phyloP scores from a whole-genome alignment of 768 basidiomycete genomes.

The Crepidotus variabilis region DNA sequence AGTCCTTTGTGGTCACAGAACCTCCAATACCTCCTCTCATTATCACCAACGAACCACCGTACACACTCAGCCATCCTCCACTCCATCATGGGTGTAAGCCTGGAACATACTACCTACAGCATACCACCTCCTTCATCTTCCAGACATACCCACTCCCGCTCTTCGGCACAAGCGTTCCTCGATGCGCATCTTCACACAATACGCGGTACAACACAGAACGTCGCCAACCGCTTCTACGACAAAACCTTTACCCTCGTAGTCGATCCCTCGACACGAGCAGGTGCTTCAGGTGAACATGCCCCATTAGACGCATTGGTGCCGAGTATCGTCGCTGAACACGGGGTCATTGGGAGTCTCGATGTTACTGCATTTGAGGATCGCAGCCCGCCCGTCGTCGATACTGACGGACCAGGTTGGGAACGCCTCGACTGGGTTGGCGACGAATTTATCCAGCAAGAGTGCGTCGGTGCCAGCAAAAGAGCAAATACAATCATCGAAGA shows the following conservation, averaged over 20 bases:
- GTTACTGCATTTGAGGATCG: slow-evolving; percentile 31
- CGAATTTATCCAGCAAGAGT: slow-evolving; percentile 50
- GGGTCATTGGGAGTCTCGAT: slow-evolving; percentile 66
- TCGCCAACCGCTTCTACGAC: slow-evolving; percentile 86
- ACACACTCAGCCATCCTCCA: slow-evolving; percentile 62
- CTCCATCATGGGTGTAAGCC: slow-evolving; percentile 76
- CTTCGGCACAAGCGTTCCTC: slow-evolving; percentile 34
- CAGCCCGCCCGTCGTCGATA: slow-evolving; percentile 7
- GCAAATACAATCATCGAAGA: slow-evolving; percentile 62
- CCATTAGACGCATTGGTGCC: slow-evolving; percentile 89
- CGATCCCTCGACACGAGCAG: slow-evolving; percentile 80
- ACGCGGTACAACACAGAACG: slow-evolving; percentile 56
- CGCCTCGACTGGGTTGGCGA: slow-evolving; percentile 76
- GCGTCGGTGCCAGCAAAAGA: slow-evolving; percentile 50
- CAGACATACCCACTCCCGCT: slow-evolving; percentile 25
- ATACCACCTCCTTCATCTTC: slow-evolving; percentile 25
- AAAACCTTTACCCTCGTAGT: slow-evolving; percentile 81
- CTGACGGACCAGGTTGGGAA: slow-evolving; percentile 40
- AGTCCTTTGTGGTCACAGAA: slow-evolving; percentile 45
- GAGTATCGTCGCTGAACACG: slow-evolving; percentile 82
- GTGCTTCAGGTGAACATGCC: slow-evolving; percentile 88
- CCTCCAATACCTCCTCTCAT: slow-evolving; percentile 58
- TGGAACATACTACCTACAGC: slow-evolving; percentile 68
- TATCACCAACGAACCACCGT: slow-evolving; percentile 62
- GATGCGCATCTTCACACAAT: slow-evolving; percentile 76